These are phyloP conservation scores for Nitzschia sp. DNA, from an alignment of 108 stramenopile genomes.

Conservation along the genomic window DNA sequence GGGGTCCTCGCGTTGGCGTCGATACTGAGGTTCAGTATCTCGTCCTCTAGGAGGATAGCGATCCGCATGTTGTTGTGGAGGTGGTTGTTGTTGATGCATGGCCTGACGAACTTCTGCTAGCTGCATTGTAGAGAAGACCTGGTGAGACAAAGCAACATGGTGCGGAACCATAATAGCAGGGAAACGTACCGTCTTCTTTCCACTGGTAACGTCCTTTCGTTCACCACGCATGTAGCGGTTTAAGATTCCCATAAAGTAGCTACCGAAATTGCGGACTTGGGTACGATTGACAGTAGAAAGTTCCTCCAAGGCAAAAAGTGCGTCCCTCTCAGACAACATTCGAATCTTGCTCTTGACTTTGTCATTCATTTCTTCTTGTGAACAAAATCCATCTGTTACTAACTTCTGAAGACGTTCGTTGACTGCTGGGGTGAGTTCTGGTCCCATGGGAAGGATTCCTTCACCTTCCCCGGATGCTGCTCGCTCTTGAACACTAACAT, in stretches of 20 bases:
- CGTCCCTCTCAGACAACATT: constrained; percentile 77
- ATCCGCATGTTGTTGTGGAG: neutral
- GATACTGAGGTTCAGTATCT: constrained; percentile 24
- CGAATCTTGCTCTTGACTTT: constrained; percentile 72
- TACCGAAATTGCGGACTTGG: constrained; percentile 72
- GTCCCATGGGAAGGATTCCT: constrained; percentile 50
- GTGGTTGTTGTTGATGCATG: constrained; percentile 18
- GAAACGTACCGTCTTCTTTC: constrained; percentile 18
- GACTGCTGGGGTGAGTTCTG: constrained; percentile 55
- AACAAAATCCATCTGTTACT: constrained; percentile 61
- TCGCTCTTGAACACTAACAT: constrained; percentile 54
- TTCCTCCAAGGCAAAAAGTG: constrained; percentile 79
- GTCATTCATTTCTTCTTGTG: constrained; percentile 66
- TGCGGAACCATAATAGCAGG: neutral
- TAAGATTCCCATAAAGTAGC: constrained; percentile 81
- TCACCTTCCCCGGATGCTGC: constrained; percentile 24
- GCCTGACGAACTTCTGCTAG: constrained; percentile 16
- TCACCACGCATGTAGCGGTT: constrained; percentile 81
- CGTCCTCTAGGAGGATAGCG: constrained; percentile 9
- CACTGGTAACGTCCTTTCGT: constrained; percentile 22
- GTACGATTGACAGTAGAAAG: constrained; percentile 49
- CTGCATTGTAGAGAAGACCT: neutral
- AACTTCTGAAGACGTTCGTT: constrained; percentile 52
- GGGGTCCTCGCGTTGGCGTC: constrained; percentile 25
- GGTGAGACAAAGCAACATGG: neutral